These are phyloP conservation scores for Exophiala alcalophila DNA, from an alignment of 2,329 filamentous ascomycete genomes.

Conservation along the genomic window DNA sequence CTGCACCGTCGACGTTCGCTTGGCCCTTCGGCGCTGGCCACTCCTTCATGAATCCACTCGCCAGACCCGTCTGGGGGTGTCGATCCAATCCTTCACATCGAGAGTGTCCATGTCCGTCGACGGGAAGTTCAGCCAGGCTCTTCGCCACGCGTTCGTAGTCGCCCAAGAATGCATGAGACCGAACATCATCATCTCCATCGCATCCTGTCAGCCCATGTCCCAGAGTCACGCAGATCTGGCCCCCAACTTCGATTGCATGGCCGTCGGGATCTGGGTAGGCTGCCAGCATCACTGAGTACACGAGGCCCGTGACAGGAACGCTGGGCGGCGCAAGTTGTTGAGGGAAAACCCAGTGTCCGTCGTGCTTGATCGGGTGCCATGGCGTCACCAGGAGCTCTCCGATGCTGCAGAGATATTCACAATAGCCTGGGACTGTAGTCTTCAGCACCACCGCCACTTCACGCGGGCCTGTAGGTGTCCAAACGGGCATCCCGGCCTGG, in stretches of 20 bases:
- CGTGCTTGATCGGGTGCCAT: constrained; percentile 56
- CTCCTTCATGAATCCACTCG: constrained; percentile 25
- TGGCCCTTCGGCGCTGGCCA: too few relatives aligned
- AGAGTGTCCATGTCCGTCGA: constrained; percentile 42
- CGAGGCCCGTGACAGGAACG: constrained; percentile 45
- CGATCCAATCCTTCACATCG: constrained; percentile 46
- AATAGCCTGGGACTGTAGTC: constrained; percentile 42
- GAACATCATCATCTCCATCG: constrained; percentile 38
- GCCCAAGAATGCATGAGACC: constrained; percentile 57
- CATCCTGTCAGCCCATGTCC: constrained; percentile 55
- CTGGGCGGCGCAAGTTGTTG: constrained; percentile 35
- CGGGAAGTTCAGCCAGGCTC: constrained; percentile 39
- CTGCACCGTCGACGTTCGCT: too few relatives aligned
- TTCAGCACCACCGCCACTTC: constrained; percentile 52
- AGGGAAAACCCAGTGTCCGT: constrained; percentile 50
- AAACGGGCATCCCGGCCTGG: constrained; percentile 47
- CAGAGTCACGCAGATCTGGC: constrained; percentile 55
- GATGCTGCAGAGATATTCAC: constrained; percentile 45
- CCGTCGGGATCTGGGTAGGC: constrained; percentile 32
- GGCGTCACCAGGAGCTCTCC: constrained; percentile 53
- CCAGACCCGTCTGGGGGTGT: constrained; percentile 39
- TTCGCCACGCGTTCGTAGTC: constrained; percentile 47
- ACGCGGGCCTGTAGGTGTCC: constrained; percentile 51
- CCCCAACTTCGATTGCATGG: constrained; percentile 49
- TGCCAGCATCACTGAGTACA: constrained; percentile 59